Conservation (phyloP, 176 grass and related monocot species). For the Ananas comosus region DNA sequence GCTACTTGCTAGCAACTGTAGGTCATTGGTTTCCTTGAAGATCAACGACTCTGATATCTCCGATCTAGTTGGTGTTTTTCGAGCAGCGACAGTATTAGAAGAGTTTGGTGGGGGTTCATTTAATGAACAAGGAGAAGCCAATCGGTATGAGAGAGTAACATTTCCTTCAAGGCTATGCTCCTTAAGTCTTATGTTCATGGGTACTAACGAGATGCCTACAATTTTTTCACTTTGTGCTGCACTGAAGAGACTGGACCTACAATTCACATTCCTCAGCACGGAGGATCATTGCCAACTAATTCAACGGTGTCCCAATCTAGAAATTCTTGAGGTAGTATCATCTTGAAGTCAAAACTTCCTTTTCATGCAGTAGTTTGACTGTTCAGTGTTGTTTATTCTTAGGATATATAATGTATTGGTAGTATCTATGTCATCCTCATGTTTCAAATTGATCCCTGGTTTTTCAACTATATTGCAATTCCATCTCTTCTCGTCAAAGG, state of each 20-base stretch:
- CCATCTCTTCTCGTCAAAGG: too few relatives aligned
- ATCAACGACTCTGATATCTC: conserved; percentile 74
- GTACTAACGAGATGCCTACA: conserved; percentile 5
- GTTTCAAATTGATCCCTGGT: too few relatives aligned
- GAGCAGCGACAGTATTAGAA: conserved; percentile 49
- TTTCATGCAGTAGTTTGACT: not conserved
- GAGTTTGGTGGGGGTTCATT: conserved; percentile 84
- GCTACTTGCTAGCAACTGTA: conserved; percentile 71
- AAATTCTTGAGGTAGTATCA: conserved; percentile 15
- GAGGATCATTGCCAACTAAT: conserved; percentile 24
- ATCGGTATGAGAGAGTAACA: conserved; percentile 37
- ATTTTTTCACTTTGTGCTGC: conserved; percentile 11
- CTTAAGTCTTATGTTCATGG: conserved; percentile 12
- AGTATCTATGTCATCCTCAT: too few relatives aligned
- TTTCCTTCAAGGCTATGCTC: conserved; percentile 49
- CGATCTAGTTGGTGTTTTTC: conserved; percentile 53
- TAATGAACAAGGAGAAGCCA: conserved; percentile 44
- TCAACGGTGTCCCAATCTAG: conserved; percentile 18
- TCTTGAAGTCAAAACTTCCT: not conserved
- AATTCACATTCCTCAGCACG: conserved; percentile 16
- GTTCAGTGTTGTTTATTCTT: not conserved
- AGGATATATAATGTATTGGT: too few relatives aligned
- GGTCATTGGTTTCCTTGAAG: conserved; percentile 72
- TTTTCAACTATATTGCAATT: too few relatives aligned
- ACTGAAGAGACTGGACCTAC: conserved; percentile 13